Conservation (phyloP, 768 basidiomycete genomes). For the Tulasnella sp. region DNA sequence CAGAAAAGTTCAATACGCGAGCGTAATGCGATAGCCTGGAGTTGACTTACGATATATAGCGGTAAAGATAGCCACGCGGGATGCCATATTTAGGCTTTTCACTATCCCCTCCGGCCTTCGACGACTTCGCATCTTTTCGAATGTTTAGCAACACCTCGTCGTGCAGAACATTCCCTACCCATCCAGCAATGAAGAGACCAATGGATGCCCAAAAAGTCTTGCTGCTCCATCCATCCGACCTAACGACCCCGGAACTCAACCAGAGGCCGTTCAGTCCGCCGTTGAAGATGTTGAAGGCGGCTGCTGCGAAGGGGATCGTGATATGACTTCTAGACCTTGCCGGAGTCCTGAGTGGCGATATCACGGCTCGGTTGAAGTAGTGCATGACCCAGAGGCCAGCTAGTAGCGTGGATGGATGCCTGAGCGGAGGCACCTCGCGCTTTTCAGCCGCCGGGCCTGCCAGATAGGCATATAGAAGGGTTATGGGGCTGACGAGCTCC, state of each 20-base stretch:
- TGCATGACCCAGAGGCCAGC: constrained; percentile 53
- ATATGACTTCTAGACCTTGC: constrained; percentile 67
- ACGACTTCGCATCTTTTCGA: constrained; percentile 45
- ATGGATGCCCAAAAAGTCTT: constrained; percentile 50
- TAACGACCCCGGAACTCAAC: constrained; percentile 46
- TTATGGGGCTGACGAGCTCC: constrained; percentile 3
- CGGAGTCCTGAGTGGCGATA: constrained; percentile 73
- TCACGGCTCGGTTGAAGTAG: constrained; percentile 71
- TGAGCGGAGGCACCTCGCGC: not conserved
- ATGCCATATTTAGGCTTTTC: constrained; percentile 54
- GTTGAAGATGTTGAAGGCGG: constrained; percentile 61
- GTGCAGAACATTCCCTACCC: constrained; percentile 71
- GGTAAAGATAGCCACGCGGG: constrained; percentile 67
- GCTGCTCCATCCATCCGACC: constrained; percentile 17
- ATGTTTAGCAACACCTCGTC: constrained; percentile 84
- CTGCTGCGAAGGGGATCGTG: constrained; percentile 41
- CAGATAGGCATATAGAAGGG: not conserved
- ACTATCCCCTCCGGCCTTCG: constrained; percentile 24
- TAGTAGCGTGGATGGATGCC: constrained; percentile 37
- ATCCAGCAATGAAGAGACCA: constrained; percentile 55
- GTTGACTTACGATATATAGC: constrained; percentile 43
- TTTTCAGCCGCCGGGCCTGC: not conserved
- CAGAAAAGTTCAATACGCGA: not conserved
- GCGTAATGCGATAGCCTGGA: too few relatives aligned
- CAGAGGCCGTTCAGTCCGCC: constrained; percentile 60